Base-by-base conservation (phyloP, 495 filamentous ascomycete genomes). In the Xeromyces bisporus region DNA sequence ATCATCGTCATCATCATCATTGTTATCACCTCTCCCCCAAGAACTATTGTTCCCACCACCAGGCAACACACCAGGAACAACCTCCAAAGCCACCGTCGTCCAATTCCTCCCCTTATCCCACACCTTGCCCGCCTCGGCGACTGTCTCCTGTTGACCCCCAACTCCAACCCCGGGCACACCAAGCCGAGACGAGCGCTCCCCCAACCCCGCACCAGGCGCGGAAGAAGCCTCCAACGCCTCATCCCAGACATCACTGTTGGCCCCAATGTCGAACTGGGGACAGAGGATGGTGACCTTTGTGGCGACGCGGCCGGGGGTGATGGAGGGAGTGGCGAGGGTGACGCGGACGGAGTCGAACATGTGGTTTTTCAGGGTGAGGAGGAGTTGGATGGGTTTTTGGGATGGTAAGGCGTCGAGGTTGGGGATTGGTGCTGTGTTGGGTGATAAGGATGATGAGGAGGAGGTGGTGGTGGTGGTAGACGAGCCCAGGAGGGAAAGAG, bases 81-180 rank as follows among this genome's bases (percentile, higher is more conserved):
- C 77, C 50, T 97, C 89, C 10, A 97, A 59, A 5, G 94, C 79
- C 5, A 97, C 77, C 28, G 69, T 80, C 1, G 84, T 86, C 82
- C 84, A 93, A 47, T 94, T 97, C n/a, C 87, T 64, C 0, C 86
- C 86, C 36, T 75, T 69, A 36, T 94, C 83, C 82, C 83, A 97
- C 15, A 97, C 74, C 53, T 94, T 94, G 10, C 89, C 89, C 3
- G 79, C 83, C 48, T 93, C 83, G 2, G 83, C 74, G 27, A 76
- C 71, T 33, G 67, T 67, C 37, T 70, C 67, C 28, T 46, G 56
- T n/a, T n/a, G n/a, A n/a, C n/a, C n/a, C n/a, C n/a, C n/a, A n/a
- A n/a, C n/a, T n/a, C n/a, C n/a, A n/a, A n/a, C n/a, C 24, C 42
- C 53, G 25, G 53, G 52, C 15, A 56, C 42, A 5, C 46, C 44